Conservation (phyloP, 2,329 filamentous ascomycete species). For the Trichoderma sp. region DNA sequence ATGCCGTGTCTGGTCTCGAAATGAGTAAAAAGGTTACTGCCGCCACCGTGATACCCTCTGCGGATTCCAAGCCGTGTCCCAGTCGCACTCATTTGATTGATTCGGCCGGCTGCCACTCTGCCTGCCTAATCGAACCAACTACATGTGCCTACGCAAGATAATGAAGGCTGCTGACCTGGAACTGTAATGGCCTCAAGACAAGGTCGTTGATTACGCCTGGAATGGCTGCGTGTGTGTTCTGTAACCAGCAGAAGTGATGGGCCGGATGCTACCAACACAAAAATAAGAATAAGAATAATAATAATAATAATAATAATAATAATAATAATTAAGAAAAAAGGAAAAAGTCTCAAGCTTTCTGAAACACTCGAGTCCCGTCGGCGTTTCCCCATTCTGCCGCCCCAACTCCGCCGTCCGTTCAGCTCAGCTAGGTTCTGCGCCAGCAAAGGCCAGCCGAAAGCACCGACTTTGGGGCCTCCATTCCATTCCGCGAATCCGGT, state of each 20-base stretch:
- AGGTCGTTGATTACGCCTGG: neutral
- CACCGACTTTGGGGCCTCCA: neutral
- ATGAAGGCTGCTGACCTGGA: neutral
- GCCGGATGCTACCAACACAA: neutral
- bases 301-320: no score
- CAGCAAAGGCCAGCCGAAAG: neutral
- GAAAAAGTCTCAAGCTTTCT: neutral
- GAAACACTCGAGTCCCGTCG: slow-evolving; percentile 5
- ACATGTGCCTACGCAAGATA: neutral
- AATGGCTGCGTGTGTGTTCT: slow-evolving; percentile 8
- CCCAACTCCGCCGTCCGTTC: slow-evolving; percentile 6
- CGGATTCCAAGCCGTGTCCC: neutral
- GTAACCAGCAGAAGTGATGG: neutral
- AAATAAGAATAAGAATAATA: neutral
- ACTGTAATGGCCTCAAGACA: neutral
- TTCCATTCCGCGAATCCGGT: slow-evolving; percentile 13
- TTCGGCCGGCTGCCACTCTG: neutral
- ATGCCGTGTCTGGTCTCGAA: slow-evolving; percentile 21
- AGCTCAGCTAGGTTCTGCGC: slow-evolving; percentile 5
- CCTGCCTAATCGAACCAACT: neutral
- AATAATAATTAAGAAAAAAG: neutral
- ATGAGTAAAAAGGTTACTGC: neutral
- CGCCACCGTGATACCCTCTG: neutral
- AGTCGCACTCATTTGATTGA: neutral
- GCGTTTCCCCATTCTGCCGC: neutral